These are phyloP conservation scores for Actinomucor elegans DNA, from an alignment of 371 early-diverging fungal genomes.

Conservation along the genomic window DNA sequence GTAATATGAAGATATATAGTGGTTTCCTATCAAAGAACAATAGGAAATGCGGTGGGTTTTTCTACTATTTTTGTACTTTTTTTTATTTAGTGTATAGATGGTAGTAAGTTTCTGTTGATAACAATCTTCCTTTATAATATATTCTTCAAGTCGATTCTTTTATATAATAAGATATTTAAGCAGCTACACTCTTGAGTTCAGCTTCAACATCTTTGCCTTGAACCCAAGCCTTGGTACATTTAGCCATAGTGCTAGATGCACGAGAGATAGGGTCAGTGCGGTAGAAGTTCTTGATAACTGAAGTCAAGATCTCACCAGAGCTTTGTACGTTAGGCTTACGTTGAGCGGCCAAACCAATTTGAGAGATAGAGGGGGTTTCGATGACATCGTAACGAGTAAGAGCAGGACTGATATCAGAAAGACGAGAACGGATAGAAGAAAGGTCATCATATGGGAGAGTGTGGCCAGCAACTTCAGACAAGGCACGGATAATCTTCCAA, in stretches of 20 bases:
- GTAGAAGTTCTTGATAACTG: slow-evolving; percentile 87
- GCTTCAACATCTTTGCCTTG: slow-evolving; percentile 38
- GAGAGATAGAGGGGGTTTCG: slow-evolving; percentile 58
- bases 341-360: slow-evolving; percentile 66
- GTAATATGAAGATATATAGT: too few species aligned
- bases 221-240: slow-evolving; percentile 75
- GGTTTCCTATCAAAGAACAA: too few species aligned
- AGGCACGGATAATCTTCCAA: slow-evolving; percentile 97
- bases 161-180: slow-evolving; percentile 23
- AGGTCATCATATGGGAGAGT: slow-evolving; percentile 91
- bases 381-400: slow-evolving; percentile 76
- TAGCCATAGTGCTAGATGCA: slow-evolving; percentile 96
- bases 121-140: not conserved
- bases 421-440: slow-evolving; percentile 77
- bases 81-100: slow-evolving; percentile 2
- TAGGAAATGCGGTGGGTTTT: too few species aligned
- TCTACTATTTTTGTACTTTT: slow-evolving; percentile 24
- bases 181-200: slow-evolving; percentile 37
- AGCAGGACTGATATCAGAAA: slow-evolving; percentile 84
- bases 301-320: slow-evolving; percentile 46
- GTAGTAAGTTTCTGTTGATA: slow-evolving; percentile 1
- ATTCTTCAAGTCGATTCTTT: slow-evolving; percentile 2
- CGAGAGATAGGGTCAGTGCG: slow-evolving; percentile 93
- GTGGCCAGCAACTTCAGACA: slow-evolving; percentile 87
- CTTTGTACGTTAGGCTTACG: slow-evolving; percentile 44